Evolutionary conservation across 2,329 filamentous ascomycete genomes (phyloP), one percentile per base, ranked within the genome.

Genomic region (Aspergillus melleus): DNA sequence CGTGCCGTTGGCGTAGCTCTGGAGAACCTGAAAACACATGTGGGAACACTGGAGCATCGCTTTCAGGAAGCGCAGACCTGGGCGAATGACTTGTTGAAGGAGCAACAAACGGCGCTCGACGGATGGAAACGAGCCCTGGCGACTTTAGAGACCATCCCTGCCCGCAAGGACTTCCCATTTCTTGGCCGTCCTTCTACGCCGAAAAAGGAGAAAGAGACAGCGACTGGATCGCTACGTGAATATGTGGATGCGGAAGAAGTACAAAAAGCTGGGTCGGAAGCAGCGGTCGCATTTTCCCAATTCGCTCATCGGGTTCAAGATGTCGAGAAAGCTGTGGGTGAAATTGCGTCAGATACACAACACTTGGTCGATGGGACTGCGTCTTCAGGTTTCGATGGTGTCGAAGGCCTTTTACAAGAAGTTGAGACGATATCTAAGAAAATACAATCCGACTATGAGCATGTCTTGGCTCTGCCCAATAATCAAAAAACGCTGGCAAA

Each of bases 371-470:
- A 75, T 32, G 70, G 73, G 24, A 66, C 70, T 79, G 65, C 80
- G 72, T 59, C 84, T 82, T 52, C 89, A 83, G 22, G 83, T 6
- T 72, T 87, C 51, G 83, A 86, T 52, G 90, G 93, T 64, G 83
- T 89, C 5, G 76, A 80, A 22, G 87, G 89, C 62, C 80, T 96
- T 6, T 81, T 95, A 53, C 85, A 92, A 62, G 95, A 98, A 72
- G 92, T 98, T 49, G 89, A 94, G 71, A 89, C 91, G 0, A 83
- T 98, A 57, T 88, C 88, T 54, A 92, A 88, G 68, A 97, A 97
- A 76, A 90, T 99, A 53, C 87, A 88, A 52, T 90, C 89, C 6
- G 95, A 98, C 75, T 91, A 92, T 70, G 89, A 92, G 66, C 88
- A 91, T 65, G 86, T 92, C 11, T 80, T 92, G 49, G 83, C 84